Conservation (phyloP, 768 basidiomycete species). For the Pleurotus citrinopileatus region DNA sequence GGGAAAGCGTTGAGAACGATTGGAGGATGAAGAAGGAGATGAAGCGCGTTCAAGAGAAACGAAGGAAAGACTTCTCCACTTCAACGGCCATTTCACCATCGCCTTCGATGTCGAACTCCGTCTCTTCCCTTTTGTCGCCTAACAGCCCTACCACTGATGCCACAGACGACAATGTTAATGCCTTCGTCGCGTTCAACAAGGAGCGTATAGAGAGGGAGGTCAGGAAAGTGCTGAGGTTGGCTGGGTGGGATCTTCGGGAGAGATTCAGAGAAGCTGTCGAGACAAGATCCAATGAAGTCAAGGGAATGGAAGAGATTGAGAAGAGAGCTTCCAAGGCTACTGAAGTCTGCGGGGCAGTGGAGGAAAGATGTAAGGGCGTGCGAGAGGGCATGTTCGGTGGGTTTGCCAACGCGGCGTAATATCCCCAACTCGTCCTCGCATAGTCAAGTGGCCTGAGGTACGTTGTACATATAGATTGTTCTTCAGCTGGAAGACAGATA, state of each 20-base stretch:
- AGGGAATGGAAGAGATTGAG: slow-evolving; percentile 72
- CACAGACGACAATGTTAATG: slow-evolving; percentile 45
- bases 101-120: neutral
- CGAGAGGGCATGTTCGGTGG: slow-evolving; percentile 23
- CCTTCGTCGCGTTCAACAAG: slow-evolving; percentile 67
- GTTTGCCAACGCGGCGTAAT: neutral
- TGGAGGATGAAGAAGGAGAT: neutral
- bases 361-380: slow-evolving; percentile 42
- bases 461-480: too few species aligned
- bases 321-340: slow-evolving; percentile 67
- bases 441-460: too few species aligned
- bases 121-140: neutral
- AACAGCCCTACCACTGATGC: slow-evolving; percentile 26
- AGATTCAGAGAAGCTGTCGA: slow-evolving; percentile 82
- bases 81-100: neutral
- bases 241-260: slow-evolving; percentile 87
- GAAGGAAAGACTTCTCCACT: neutral
- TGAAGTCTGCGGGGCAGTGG: slow-evolving; percentile 64
- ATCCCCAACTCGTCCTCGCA: neutral
- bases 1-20: slow-evolving; percentile 47
- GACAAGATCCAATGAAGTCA: slow-evolving; percentile 73
- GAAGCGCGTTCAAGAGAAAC: neutral
- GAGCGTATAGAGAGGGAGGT: slow-evolving; percentile 79
- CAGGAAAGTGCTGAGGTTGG: slow-evolving; percentile 87
- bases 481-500: too few species aligned